Conservation (phyloP, 108 stramenopile species). For the Cylindrotheca closterium region DNA sequence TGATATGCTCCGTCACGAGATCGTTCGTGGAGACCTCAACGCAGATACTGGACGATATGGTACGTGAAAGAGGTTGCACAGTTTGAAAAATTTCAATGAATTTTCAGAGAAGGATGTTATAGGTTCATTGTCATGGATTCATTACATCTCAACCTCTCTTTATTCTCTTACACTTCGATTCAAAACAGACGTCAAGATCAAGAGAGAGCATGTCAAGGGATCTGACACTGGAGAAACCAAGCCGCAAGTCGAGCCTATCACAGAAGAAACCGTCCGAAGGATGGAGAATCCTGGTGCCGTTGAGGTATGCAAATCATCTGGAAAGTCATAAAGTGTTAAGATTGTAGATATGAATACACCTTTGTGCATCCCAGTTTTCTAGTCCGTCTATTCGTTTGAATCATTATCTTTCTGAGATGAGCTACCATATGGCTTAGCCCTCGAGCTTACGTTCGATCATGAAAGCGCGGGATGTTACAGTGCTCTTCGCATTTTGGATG, state of each 20-base stretch:
- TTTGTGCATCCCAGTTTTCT: too few species aligned
- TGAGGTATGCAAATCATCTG: slow-evolving; percentile 41
- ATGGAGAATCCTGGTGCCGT: slow-evolving; percentile 44
- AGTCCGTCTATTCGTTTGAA: too few species aligned
- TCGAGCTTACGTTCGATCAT: too few species aligned
- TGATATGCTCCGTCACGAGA: slow-evolving; percentile 78
- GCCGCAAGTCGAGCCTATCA: slow-evolving; percentile 77
- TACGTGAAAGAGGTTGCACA: too few species aligned
- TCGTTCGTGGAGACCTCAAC: slow-evolving; percentile 78
- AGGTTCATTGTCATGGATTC: neutral
- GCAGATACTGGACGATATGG: slow-evolving; percentile 61
- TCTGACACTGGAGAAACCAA: slow-evolving; percentile 50
- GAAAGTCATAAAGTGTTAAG: neutral
- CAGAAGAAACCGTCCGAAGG: slow-evolving; percentile 46
- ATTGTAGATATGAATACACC: too few species aligned
- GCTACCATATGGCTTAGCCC: too few species aligned
- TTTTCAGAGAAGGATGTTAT: neutral
- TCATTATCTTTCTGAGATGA: too few species aligned
- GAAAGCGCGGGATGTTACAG: too few species aligned
- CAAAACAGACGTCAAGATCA: slow-evolving; percentile 70
- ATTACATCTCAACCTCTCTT: neutral
- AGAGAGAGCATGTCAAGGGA: slow-evolving; percentile 57
- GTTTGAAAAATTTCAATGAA: neutral
- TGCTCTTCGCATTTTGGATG: too few species aligned
- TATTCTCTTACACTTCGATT: slow-evolving; percentile 3